Percentiles rank a stretch among this genome's conserved stretches.
Conservation (phyloP, 345 rosid genomes). For the Mallotus nudiflorus region DNA sequence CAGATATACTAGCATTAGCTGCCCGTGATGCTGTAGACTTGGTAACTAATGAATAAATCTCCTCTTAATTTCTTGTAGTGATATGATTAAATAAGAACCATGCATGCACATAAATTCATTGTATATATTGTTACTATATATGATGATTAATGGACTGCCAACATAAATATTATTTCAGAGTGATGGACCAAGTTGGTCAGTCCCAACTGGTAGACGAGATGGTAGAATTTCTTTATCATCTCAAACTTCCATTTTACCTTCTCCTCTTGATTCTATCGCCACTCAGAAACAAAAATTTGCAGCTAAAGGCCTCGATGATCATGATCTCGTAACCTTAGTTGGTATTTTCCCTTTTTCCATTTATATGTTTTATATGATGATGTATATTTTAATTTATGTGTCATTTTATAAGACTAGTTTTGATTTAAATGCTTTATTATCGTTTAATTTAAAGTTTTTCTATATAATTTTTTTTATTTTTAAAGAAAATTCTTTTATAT, state of each 20-base stretch:
- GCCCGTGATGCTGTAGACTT: slow-evolving; percentile 43
- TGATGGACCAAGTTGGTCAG: slow-evolving; percentile 68
- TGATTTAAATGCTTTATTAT: too few species aligned
- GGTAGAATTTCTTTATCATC: slow-evolving; percentile 60
- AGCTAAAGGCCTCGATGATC: slow-evolving; percentile 58
- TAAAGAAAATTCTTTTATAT: too few species aligned
- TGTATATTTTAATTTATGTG: too few species aligned
- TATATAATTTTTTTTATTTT: too few species aligned
- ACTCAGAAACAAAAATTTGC: slow-evolving; percentile 60
- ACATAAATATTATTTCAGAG: slow-evolving; percentile 39
- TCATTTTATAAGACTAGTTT: too few species aligned
- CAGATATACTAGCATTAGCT: slow-evolving; percentile 44
- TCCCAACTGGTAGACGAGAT: slow-evolving; percentile 77
- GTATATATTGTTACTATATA: too few species aligned
- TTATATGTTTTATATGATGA: not conserved
- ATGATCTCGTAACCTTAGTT: slow-evolving; percentile 68
- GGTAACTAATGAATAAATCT: slow-evolving; percentile 14
- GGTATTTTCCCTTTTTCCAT: slow-evolving; percentile 33
- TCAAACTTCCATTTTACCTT: slow-evolving; percentile 54
- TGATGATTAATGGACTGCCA: too few species aligned
- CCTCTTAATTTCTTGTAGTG: too few species aligned
- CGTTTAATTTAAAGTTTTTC: too few species aligned
- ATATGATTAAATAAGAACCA: too few species aligned
- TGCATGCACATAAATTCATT: too few species aligned
- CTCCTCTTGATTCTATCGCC: slow-evolving; percentile 47